Conservation (phyloP, 2,329 filamentous ascomycete species). For the Neonectria ditissima region DNA sequence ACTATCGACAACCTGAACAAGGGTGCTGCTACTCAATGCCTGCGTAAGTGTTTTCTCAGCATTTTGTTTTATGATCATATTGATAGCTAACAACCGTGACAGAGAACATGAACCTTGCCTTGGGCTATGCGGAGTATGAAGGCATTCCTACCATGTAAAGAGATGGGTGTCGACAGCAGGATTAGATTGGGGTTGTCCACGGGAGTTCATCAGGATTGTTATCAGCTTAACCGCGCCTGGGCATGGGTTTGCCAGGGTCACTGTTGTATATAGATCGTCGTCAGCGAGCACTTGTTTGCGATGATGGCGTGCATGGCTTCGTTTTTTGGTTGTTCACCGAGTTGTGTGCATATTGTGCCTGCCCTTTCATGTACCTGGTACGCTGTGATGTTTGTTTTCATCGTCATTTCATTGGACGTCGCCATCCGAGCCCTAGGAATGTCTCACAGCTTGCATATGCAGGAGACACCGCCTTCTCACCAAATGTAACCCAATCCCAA, state of each 20-base stretch:
- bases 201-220: constrained; percentile 27
- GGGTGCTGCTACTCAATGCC: constrained; percentile 91
- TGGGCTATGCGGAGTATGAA: constrained; percentile 89
- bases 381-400: background rate
- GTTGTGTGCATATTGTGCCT: background rate
- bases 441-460: too few species aligned
- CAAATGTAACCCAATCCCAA: background rate
- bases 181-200: constrained; percentile 23
- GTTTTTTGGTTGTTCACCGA: background rate
- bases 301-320: constrained; percentile 6
- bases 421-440: background rate
- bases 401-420: background rate
- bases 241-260: constrained; percentile 1
- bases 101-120: constrained; percentile 93
- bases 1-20: constrained; percentile 96
- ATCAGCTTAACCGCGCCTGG: constrained; percentile 14
- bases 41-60: constrained; percentile 73
- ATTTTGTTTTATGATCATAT: constrained; percentile 69
- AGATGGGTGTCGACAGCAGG: constrained; percentile 6
- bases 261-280: constrained; percentile 18
- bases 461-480: background rate
- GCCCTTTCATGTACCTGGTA: background rate
- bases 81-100: constrained; percentile 65
- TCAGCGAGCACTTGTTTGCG: constrained; percentile 2
- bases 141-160: constrained; percentile 74